phyloP scores from a whole-genome alignment of 805 yeast species.

The Sungouiella blattae region DNA sequence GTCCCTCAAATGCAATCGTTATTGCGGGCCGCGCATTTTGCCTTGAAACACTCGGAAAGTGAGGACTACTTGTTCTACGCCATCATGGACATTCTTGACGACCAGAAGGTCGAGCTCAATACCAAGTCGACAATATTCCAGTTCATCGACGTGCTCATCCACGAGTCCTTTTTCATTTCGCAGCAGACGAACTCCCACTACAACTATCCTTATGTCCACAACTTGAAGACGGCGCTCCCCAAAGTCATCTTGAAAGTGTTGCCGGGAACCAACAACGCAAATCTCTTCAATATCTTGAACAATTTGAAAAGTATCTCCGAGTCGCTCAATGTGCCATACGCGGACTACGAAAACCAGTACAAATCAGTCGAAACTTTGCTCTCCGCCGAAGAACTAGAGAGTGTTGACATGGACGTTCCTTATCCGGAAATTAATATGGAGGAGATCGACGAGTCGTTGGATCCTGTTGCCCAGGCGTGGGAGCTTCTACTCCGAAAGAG shows the following conservation, averaged over 20 bases:
- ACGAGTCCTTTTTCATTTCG: slow-evolving; percentile 32
- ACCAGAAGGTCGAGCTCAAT: slow-evolving; percentile 49
- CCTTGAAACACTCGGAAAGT: slow-evolving; percentile 53
- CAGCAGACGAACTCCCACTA: slow-evolving; percentile 32
- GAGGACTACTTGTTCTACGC: slow-evolving; percentile 69
- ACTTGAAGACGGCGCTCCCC: slow-evolving; percentile 32
- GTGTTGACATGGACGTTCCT: slow-evolving; percentile 27
- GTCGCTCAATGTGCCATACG: slow-evolving; percentile 28
- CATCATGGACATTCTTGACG: slow-evolving; percentile 56
- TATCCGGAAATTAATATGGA: slow-evolving; percentile 31
- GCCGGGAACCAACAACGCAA: slow-evolving; percentile 35
- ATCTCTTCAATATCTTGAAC: slow-evolving; percentile 33
- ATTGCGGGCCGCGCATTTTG: slow-evolving; percentile 51
- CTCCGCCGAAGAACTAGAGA: slow-evolving; percentile 32
- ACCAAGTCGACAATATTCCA: slow-evolving; percentile 63
- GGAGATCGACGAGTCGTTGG: slow-evolving; percentile 17
- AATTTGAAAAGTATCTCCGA: slow-evolving; percentile 37
- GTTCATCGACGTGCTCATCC: slow-evolving; percentile 61
- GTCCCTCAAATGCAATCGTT: slow-evolving; percentile 60
- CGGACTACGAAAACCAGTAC: slow-evolving; percentile 25
- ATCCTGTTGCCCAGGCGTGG: slow-evolving; percentile 44
- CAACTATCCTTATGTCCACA: slow-evolving; percentile 37
- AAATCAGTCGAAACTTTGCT: slow-evolving; percentile 27
- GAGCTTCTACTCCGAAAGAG: slow-evolving; percentile 42
- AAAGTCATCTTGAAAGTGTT: slow-evolving; percentile 30